Conservation (phyloP, 805 yeast genomes). For the Candida boleticola region DNA sequence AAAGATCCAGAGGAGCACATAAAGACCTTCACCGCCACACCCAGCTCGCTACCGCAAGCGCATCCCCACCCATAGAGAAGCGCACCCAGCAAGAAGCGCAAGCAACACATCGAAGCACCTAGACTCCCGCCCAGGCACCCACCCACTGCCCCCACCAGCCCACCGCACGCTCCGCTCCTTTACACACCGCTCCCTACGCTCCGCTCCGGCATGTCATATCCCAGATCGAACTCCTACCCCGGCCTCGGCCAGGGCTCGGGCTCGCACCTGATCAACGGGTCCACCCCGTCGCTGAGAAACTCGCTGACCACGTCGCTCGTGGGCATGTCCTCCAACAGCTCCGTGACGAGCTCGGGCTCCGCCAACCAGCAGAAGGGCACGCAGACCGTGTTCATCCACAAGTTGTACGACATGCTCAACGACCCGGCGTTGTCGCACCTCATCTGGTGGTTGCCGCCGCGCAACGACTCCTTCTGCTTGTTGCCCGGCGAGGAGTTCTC, state of each 20-base stretch:
- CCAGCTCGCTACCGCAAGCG: no score
- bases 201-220: slow-evolving; percentile 3
- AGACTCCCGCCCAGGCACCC: no score
- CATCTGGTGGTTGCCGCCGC: slow-evolving; percentile 75
- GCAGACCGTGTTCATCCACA: slow-evolving; percentile 70
- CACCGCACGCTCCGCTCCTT: no score
- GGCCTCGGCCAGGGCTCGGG: not conserved
- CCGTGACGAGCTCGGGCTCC: not conserved
- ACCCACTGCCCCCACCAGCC: no score
- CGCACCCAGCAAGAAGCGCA: no score
- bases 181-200: no score
- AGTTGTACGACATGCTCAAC: slow-evolving; percentile 86
- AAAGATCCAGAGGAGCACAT: no score
- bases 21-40: no score
- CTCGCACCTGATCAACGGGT: not conserved
- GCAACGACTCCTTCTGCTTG: slow-evolving; percentile 73
- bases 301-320: slow-evolving; percentile 3
- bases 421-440: slow-evolving; percentile 68
- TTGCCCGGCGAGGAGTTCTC: slow-evolving; percentile 85
- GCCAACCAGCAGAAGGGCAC: slow-evolving; percentile 14
- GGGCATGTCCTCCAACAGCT: not conserved
- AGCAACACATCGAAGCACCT: no score
- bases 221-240: slow-evolving; percentile 3
- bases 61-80: no score
- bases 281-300: slow-evolving; percentile 3